Evolutionary conservation across 257 asterid species (phyloP).

Genomic region (Nicotiana attenuata): DNA sequence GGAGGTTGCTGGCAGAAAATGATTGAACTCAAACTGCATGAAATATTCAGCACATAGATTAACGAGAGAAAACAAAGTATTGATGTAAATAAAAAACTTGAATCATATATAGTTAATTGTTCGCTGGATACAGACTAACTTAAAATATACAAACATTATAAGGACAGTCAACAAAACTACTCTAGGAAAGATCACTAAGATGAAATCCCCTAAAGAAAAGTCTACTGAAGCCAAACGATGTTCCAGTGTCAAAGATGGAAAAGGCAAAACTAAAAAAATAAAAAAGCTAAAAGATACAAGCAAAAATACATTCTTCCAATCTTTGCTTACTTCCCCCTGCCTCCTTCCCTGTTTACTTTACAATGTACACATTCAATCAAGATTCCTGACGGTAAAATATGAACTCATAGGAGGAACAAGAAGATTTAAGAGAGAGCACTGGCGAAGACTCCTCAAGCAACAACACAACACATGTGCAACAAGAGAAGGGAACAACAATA

Average conservation of each 20-base stretch:
- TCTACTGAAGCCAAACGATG: not conserved
- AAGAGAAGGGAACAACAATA: not conserved
- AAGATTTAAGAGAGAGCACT: not conserved
- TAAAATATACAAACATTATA: not conserved
- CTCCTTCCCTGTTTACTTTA: not conserved
- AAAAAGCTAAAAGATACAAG: not conserved
- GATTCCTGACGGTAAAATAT: not conserved
- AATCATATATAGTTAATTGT: not conserved
- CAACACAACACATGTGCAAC: not conserved
- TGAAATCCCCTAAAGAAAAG: not conserved
- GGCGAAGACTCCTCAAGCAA: not conserved
- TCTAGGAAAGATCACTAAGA: not conserved
- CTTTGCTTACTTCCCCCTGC: not conserved
- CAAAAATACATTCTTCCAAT: not conserved
- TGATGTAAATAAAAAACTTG: not conserved
- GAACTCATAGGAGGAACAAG: constrained; percentile 7
- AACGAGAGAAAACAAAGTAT: not conserved
- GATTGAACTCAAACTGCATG: not conserved
- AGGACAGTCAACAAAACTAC: not conserved
- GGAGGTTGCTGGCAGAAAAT: constrained; percentile 5
- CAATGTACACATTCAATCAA: not conserved
- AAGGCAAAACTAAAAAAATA: not conserved
- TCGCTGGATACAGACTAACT: not conserved
- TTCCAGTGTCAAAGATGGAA: not conserved
- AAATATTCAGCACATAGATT: not conserved